Evolutionary conservation across 2,329 filamentous ascomycete genomes (phyloP), one percentile per base, ranked within the genome.

Genomic region (Dactylellina leptospora): DNA sequence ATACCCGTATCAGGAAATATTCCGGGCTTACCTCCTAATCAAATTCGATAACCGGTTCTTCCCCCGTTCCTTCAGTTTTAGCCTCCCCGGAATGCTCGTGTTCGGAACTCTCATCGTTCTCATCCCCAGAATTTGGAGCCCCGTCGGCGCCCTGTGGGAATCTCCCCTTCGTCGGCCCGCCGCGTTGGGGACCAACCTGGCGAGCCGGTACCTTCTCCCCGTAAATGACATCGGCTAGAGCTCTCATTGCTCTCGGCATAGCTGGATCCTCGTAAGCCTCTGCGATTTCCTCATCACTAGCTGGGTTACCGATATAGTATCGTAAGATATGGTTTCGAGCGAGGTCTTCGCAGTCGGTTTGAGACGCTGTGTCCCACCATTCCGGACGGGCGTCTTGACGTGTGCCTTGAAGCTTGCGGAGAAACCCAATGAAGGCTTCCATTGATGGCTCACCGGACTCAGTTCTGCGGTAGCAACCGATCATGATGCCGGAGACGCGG

Each of bases 401-500:
- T 2, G 66, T 51, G 3, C 50, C n/a, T 18, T 71, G 66, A 1
- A 71, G 20, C 2, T 58, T 42, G 13, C 66, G 51, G 2, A 71
- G 66, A 27, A 71, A 71, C 27, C 36, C 50, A 9, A 71, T 30
- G 27, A 71, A 71, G 9, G 62, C 66, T 36, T 71, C 66, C 51
- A 58, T 54, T 18, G 28, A 40, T 2, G 45, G 44, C 9, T 56
- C 33, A 2, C 18, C 22, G 0, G 44, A 23, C 6, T n/a, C 23
- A 4, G 51, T 27, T 20, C 45, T 5, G 8, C 27, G 44, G 66
- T 71, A 71, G 45, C 44, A 62, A 2, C 66, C 66, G 3, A 40
- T 22, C 2, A 28, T 11, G 18, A 71, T 62, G 11, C 38, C 40
- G 1, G 66, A 71, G n/a, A 71, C 30, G 13, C 36, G 47, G 22